Base-by-base conservation (phyloP, 306 rosid genomes). In the Casuarina cunninghamiana region DNA sequence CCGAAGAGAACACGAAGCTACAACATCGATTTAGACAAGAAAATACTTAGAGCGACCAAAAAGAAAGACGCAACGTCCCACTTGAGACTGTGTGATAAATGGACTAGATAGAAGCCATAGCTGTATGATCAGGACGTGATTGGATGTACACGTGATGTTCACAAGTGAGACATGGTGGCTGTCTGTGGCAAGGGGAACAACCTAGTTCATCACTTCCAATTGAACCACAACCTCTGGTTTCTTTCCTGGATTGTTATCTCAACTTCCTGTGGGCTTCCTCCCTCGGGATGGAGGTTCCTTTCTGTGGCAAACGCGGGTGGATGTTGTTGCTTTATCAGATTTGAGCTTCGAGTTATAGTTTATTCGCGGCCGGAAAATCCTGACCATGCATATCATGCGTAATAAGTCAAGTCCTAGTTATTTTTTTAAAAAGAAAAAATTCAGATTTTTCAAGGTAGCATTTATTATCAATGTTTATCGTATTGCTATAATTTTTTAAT, bases 181-280 rank as follows among this genome's bases (percentile, higher is more conserved):
- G 89, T 87, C 88, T 75, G 55, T 82, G 72, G 74, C 58, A 10
- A 67, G 78, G 82, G 80, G 79, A 86, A 82, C 87, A 82, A n/a
- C n/a, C 78, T 78, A 63, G 74, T 54, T 78, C 71, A 65, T 71
- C 63, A 32, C 54, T 11, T 48, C 46, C 63, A 43, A 75, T 75
- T 78, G 67, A 79, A 26, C 87, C 87, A 84, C 88, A 75, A 21
- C 74, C 61, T 79, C 62, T 69, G 53, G 72, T 49, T 26, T 42
- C 2, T 69, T 57, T 42, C 43, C 48, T 49, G 44, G 42, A 75
- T 21, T 10, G 54, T 70, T n/a, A 43, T 58, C 42, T 69, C 42
- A 48, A 50, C 62, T 39, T 7, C 39, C 41, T 5, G 10, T 11
- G 4, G 69, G 19, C 82, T 83, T 77, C 79, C 85, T 80, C 66